Evolutionary conservation across 345 rosid genomes (phyloP).

Genomic region (Gossypium arboreum): DNA sequence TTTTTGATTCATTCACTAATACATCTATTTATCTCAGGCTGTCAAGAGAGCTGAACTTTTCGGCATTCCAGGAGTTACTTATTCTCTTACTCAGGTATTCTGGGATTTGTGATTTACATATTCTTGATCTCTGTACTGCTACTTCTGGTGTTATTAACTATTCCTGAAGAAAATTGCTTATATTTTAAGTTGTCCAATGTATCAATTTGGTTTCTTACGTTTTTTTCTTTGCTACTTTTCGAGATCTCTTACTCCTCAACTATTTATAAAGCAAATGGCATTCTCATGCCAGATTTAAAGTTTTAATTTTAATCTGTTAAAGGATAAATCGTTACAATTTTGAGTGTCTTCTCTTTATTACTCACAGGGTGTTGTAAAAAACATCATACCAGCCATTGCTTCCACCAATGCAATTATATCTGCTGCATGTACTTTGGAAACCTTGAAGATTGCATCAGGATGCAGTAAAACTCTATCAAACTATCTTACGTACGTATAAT

Average conservation of each 20-base stretch:
- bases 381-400: slow-evolving; percentile 97
- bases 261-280: not conserved
- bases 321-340: too few species aligned
- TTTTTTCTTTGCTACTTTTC: not conserved
- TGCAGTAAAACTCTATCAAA: slow-evolving; percentile 93
- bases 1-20: slow-evolving; percentile 11
- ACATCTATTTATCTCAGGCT: slow-evolving; percentile 50
- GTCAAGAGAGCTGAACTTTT: slow-evolving; percentile 92
- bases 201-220: not conserved
- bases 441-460: slow-evolving; percentile 90
- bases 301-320: too few species aligned
- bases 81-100: slow-evolving; percentile 92
- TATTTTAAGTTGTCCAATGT: not conserved
- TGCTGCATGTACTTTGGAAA: slow-evolving; percentile 89
- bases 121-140: not conserved
- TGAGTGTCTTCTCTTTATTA: not conserved
- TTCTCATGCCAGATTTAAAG: not conserved
- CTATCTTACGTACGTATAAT: slow-evolving; percentile 62
- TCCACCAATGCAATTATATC: slow-evolving; percentile 95
- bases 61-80: slow-evolving; percentile 96
- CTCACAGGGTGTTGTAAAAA: slow-evolving; percentile 87
- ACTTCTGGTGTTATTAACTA: slow-evolving; percentile 12
- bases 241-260: not conserved
- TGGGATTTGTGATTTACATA: not conserved
- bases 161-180: not conserved